Base-by-base conservation (phyloP, 352 stramenopile species). In the Phytophthora parvispora region DNA sequence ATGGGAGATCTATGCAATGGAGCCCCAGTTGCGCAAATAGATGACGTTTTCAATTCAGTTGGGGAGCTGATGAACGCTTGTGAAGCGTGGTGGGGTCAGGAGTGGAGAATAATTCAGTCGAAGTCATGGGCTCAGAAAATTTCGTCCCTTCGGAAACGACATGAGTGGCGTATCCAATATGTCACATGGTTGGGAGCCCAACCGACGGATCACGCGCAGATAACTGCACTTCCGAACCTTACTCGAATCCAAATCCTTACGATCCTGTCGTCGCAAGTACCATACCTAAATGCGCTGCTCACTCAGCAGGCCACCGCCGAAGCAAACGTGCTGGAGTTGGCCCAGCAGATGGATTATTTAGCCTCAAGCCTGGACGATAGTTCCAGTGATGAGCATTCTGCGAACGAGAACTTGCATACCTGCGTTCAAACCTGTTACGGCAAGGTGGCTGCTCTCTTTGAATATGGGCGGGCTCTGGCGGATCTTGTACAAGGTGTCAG, bases 401-500 rank as follows among this genome's bases (percentile, higher is more conserved):
- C 53, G 1, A 58, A 73, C 22, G 65, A 60, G 6, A 75, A 28
- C 25, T 72, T 86, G 27, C 74, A 86, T 32, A 60, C 53, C 18
- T 67, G 27, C 12, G 48, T 90, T 10, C 80, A 88, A 52, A 57
- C 4, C 6, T 84, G 66, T 25, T 89, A 84, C 48, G 51, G 62
- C 10, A 76, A 77, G 27, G 47, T 81, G 24, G 64, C 52, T 10
- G 62, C 60, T 24, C 56, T 89, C 6, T 84, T 87, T 28, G 77
- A 80, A 3, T 79, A 80, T 51, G 60, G 64, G 7, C 80, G 63
- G n/a, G 62, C 72, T 42, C 36, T 89, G 20, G 69, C 60, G 2
- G 80, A 90, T 56, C 73, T 90, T 53, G 79, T 90, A 22, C 77
- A 90, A 36, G 81, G 81, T 43, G 67, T 88, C 24, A 78, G 69